Evolutionary conservation across 768 basidiomycete genomes (phyloP), one percentile per base, ranked within the genome.

Genomic region (Russula sp.): DNA sequence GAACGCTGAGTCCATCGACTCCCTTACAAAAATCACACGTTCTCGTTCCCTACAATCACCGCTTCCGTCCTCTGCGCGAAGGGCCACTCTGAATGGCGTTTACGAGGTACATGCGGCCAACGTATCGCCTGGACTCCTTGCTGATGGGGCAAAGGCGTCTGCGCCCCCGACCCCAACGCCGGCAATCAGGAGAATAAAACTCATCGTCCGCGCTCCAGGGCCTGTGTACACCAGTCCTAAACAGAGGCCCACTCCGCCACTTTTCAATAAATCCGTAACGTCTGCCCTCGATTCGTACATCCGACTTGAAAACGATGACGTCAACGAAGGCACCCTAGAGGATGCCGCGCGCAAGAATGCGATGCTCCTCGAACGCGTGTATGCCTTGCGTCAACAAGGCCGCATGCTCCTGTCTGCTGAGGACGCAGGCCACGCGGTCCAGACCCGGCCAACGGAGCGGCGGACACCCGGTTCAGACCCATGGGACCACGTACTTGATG

Each of bases 181-280:
- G n/a, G 75, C 75, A 35, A 79, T 90, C 61, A 85, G 81, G 70
- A 84, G 89, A 57, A 78, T 91, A 53, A 83, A 80, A 68, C 77
- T 88, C 61, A 80, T 89, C 52, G 86, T 92, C 14, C 81, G 86
- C 44, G 77, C 76, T 13, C 89, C 89, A 7, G 79, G 81, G 1
- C 84, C 83, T 3, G 70, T 75, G 2, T 76, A 84, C 48, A 83
- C 91, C 13, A 82, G 87, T 71, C 92, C 88, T 0, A 71, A 71
- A 13, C 94, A 97, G 70, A 77, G 77, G 11, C 87, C 90, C 1
- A 77, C 81, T 0, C 74, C 75, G 0, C 75, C 85, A 0, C 76
- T 76, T 52, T 80, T 81, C 68, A 78, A 78, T 14, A 77, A 78
- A 0, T 87, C 88, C 1, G 72, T 94, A 10, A 66, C 75, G 9